Evolutionary conservation across 345 rosid genomes (phyloP).

Genomic region (Cardamine resedifolia): DNA sequence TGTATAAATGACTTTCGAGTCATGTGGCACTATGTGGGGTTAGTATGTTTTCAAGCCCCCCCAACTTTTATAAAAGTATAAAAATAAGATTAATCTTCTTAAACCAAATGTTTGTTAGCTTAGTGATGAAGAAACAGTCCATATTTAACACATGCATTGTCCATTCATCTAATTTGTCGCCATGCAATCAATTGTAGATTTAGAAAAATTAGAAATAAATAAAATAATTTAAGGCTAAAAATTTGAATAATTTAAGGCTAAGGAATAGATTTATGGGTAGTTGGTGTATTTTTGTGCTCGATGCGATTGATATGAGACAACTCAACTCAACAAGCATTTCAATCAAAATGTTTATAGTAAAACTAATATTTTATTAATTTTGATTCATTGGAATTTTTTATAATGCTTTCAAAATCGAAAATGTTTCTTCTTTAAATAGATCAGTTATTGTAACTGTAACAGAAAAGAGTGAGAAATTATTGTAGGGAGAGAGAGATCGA

Average conservation of each 20-base stretch:
- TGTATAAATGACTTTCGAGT: slow-evolving; percentile 47
- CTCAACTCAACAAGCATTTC: neutral
- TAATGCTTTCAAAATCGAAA: neutral
- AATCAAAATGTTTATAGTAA: neutral
- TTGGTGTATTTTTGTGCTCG: slow-evolving; percentile 6
- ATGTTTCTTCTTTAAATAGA: too few relatives aligned
- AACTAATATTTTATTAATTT: neutral
- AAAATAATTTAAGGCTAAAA: neutral
- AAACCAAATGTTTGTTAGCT: slow-evolving; percentile 36
- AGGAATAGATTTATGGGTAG: neutral
- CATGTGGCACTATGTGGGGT: slow-evolving; percentile 52
- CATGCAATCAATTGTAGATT: neutral
- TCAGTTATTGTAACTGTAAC: too few relatives aligned
- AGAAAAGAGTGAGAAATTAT: too few relatives aligned
- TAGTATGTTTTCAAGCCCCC: neutral
- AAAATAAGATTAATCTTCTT: slow-evolving; percentile 19
- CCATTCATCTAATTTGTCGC: slow-evolving; percentile 21
- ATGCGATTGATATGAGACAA: neutral
- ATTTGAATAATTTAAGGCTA: neutral
- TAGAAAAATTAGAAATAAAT: neutral
- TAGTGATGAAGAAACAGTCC: slow-evolving; percentile 36
- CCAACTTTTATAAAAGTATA: slow-evolving; percentile 16
- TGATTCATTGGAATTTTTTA: neutral
- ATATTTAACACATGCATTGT: slow-evolving; percentile 32
- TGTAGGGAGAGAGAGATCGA: too few relatives aligned